phyloP scores from a whole-genome alignment of 148 eudicot genomes.

The Camellia lanceoleosa region DNA sequence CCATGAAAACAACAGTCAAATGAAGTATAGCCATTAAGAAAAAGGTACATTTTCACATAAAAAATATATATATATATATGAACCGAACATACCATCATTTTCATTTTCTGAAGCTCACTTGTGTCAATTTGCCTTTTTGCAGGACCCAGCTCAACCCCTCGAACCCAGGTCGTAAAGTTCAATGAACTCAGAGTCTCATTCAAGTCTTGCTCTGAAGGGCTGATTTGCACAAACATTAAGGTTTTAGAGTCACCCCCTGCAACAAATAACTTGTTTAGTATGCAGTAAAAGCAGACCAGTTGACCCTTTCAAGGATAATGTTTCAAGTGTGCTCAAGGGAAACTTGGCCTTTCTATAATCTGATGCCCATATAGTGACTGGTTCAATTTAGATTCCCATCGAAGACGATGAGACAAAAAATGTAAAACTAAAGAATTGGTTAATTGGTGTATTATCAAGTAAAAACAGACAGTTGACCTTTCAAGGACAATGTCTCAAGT shows the following conservation, averaged over 20 bases:
- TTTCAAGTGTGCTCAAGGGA: too few relatives aligned
- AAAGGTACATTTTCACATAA: background rate
- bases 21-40: background rate
- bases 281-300: background rate
- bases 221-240: constrained; percentile 91
- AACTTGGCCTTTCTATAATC: background rate
- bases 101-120: constrained; percentile 74
- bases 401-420: too few relatives aligned
- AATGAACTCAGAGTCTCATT: constrained; percentile 87
- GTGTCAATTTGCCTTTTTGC: constrained; percentile 78
- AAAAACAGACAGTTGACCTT: background rate
- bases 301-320: background rate
- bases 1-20: constrained; percentile 12
- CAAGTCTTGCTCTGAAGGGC: constrained; percentile 87
- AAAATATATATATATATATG: background rate
- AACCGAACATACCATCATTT: constrained; percentile 52
- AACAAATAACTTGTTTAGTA: constrained; percentile 15
- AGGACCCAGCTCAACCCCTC: constrained; percentile 90
- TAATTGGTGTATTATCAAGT: background rate
- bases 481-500: background rate
- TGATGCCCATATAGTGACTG: background rate
- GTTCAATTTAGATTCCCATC: too few relatives aligned
- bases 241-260: constrained; percentile 93
- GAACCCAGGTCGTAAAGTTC: constrained; percentile 84
- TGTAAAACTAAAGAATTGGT: too few relatives aligned